Evolutionary conservation across 2,329 filamentous ascomycete species (phyloP), one percentile per base, ranked within the genome.

Genomic region (Aspergillus oerlinghausenensis): DNA sequence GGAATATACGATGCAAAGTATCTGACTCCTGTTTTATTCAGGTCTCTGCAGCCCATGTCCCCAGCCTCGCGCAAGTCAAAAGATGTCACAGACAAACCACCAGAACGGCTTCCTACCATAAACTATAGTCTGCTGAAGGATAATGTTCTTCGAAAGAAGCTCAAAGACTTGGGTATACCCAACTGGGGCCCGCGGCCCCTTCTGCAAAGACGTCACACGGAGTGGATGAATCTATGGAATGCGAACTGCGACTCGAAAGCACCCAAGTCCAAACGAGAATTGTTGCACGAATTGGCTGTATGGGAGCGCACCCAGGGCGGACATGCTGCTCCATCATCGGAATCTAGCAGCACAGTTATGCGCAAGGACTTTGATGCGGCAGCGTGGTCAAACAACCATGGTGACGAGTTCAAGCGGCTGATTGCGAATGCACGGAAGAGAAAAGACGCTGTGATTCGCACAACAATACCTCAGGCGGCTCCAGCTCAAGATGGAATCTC

Each of bases 161-260:
- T 99, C 45, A 72, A 79, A 19, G 91, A 96, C 2, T 79, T 94
- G 1, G 91, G 92, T 1, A 86, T 97, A 55, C 87, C 90, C 0
- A 82, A 80, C 9, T 80, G 77, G 58, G 94, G 94, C 0, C 74
- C 81, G 0, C 88, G 88, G 49, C 77, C 81, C 49, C 79, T 92
- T 1, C 79, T 97, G 54, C 88, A 93, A 70, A 84, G 82, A 62
- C 84, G 95, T 19, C 92, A 97, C 67, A 90, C 84, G 25, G 94
- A 99, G 73, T 99, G 92, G 92, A 82, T 94, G 52, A 97, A 94
- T 40, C 77, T 99, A 19, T 97, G 91, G 88, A 99, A 99, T 72
- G 90, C 95, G 10, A 99, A 99, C 70, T 96, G 92, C 74, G 94
- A 99, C 73, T 88, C 92, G 2, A 83, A 83, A 38, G 78, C 79